phyloP scores from a whole-genome alignment of 129 eudicot genomes.

The Centrapalus pauciflorus region DNA sequence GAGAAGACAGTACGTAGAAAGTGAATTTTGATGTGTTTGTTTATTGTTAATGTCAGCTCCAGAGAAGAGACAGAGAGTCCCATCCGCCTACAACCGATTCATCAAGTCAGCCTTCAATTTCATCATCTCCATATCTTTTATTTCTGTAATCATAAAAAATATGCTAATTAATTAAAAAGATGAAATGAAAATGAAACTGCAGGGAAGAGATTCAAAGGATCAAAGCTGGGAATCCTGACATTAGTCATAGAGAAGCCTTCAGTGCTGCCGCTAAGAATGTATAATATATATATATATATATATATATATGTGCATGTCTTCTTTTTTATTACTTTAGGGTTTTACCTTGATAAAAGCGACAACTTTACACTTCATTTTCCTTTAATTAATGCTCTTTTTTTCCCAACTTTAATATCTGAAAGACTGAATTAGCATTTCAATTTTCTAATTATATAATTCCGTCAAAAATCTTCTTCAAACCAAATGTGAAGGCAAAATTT shows the following conservation, averaged over 20 bases:
- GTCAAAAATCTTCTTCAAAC: no score
- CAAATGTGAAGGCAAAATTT: no score
- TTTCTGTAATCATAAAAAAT: background rate
- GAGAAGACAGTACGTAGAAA: conserved; percentile 4
- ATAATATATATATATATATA: no score
- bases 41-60: conserved; percentile 50
- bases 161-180: background rate
- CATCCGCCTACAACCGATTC: conserved; percentile 84
- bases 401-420: background rate
- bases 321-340: conserved; percentile 11
- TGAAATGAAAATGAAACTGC: conserved; percentile 18
- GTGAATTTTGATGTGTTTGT: conserved; percentile 7
- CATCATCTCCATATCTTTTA: background rate
- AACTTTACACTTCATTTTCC: background rate
- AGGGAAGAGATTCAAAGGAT: conserved; percentile 86
- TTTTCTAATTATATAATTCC: no score
- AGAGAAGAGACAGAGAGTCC: conserved; percentile 87
- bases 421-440: background rate
- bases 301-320: no score
- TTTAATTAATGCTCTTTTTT: background rate
- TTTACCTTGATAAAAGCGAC: background rate
- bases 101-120: conserved; percentile 59
- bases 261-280: conserved; percentile 86
- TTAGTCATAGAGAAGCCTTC: conserved; percentile 78
- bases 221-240: conserved; percentile 77